Evolutionary conservation across 768 basidiomycete genomes (phyloP).

Genomic region (button mushroom (Agaricus bisporus)): DNA sequence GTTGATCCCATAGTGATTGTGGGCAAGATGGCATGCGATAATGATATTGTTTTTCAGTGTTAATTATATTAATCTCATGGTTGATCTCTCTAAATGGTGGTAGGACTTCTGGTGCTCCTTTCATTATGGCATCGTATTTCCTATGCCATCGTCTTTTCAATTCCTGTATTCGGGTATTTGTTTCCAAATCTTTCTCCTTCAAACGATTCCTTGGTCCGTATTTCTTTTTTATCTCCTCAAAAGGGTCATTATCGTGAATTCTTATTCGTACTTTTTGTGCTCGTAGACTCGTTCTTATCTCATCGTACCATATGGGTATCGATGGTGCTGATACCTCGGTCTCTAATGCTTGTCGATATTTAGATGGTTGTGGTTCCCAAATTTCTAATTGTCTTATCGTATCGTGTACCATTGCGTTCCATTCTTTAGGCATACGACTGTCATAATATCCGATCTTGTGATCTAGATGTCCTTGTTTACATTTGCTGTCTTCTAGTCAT

Average conservation of each 20-base stretch:
- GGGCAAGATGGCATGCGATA: constrained; percentile 19
- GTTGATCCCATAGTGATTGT: neutral
- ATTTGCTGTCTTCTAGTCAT: too few species aligned
- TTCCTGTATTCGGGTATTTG: neutral
- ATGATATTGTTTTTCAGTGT: constrained; percentile 23
- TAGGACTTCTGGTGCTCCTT: constrained; percentile 16
- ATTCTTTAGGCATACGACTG: constrained; percentile 16
- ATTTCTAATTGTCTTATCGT: neutral
- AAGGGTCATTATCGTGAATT: too few species aligned
- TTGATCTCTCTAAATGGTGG: constrained; percentile 31
- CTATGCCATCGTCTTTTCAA: constrained; percentile 15
- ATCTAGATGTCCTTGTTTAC: too few species aligned
- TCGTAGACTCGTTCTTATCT: neutral
- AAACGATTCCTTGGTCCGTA: neutral
- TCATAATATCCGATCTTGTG: too few species aligned
- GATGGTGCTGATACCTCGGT: neutral
- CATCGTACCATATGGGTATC: neutral
- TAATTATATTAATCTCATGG: constrained; percentile 28
- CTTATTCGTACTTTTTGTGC: too few species aligned
- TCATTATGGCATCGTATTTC: constrained; percentile 18
- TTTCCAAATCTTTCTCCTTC: neutral
- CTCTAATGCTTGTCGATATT: neutral
- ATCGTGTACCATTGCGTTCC: constrained; percentile 13
- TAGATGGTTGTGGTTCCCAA: neutral
- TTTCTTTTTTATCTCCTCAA: too few species aligned